Evolutionary conservation across 768 basidiomycete species (phyloP), one percentile per base, ranked within the genome.

Genomic region (Suillus bovinus): DNA sequence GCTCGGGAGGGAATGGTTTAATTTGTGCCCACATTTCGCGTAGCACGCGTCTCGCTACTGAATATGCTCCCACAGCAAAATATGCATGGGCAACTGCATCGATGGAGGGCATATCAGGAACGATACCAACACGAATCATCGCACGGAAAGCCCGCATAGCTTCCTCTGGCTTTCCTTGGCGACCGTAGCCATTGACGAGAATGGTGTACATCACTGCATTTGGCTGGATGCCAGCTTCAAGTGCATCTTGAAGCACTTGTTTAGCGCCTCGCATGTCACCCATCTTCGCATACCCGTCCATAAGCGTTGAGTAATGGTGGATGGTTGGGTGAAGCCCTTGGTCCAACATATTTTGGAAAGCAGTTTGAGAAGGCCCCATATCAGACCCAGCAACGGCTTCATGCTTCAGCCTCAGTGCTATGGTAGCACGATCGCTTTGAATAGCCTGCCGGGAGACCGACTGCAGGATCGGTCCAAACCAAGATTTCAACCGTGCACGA

Each of bases 191-290:
- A 39, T 81, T 78, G 66, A 95, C 87, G 63, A 95, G 81, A 64
- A 88, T 86, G 29, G 92, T 93, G 78, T 86, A 90, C 82, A 91
- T 85, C 50, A 87, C 82, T 22, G 84, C 80, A 66, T 87, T 86
- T 24, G 87, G 83, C 27, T 77, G 72, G 62, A 89, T 71, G 29
- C 86, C 85, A 5, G 80, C 78, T 44, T 77, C 73, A 44, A 71
- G 68, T 31, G 86, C 84, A 20, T 84, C 74, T 63, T 74, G 75
- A 78, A 95, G 81, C 47, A 86, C 76, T 57, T 79, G 78, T 61
- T 80, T 72, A 29, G 91, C 90, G 22, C 78, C 78, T 16, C 73
- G 68, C 64, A 89, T 76, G 71, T 93, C 80, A n/a, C 90, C 90
- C 1, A 74, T 72, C 4, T 74, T 78, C 20, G 81, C 75, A 67